Evolutionary conservation across 192 early-diverging fungal species (phyloP), one percentile per base, ranked within the genome.

Genomic region (Backusella parvicylindrica): DNA sequence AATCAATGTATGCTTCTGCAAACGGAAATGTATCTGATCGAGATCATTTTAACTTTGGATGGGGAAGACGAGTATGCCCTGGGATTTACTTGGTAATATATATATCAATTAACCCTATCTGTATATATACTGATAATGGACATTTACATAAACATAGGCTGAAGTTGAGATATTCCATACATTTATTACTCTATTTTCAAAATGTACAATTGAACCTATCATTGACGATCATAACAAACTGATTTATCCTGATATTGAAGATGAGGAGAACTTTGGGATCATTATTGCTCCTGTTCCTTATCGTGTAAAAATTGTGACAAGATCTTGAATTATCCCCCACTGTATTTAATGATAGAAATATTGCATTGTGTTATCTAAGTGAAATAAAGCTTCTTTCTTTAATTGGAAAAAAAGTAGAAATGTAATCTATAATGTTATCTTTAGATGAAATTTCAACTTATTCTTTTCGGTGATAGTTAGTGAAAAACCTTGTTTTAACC

Each of bases 1-100:
- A 70, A 37, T 28, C 68, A 9, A 43, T 38, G 68, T 70, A 33
- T 6, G 36, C 41, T 13, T 30, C 68, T 23, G 68, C 68, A 4
- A 70, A 70, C 16, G 68, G 68, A 38, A 23, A 38, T 26, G 28
- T 70, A 30, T 33, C 33, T 16, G 68, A 70, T 5, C 68, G 68
- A 15, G 68, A 70, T 43, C 36, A 43, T 7, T 70, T 30, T 28
- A 31, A 33, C 23, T 70, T 70, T 33, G 68, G 68, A 1, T 70
- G 68, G 68, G 68, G 68, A 49, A 69, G 68, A 49, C 68, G 68
- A 7, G 6, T 47, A 18, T 70, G 68, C 28, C 68, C 68, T 32
- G 68, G 68, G 6, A 70, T 70, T 49, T 70, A 70, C 23, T 47
- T 70, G 36, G 43, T 70, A 70, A 49, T n/a, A 6, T 6, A 47